Base-by-base conservation (phyloP, 768 basidiomycete species). In the Panellus pusillus region DNA sequence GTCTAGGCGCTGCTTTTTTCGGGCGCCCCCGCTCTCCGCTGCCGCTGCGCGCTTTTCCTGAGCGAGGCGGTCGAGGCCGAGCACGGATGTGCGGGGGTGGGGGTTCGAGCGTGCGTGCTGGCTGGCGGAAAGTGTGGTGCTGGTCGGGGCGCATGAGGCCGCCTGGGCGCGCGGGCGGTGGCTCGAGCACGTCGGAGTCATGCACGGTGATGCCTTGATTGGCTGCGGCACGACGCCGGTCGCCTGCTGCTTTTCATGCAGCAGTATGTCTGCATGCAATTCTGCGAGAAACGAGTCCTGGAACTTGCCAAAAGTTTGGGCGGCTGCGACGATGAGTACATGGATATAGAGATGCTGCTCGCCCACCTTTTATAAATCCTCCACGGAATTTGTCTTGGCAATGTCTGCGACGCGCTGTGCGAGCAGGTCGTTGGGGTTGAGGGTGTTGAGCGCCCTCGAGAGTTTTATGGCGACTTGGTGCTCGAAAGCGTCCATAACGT, bases 51-150 rank as follows among this genome's bases (percentile, higher is more conserved):
- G 77, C 71, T 98, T 99, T 66, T 97, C 93, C 44, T 80, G 83
- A 0, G 97, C 97, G 2, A 98, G 78, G 20, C 80, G 80, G 66
- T 99, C 95, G 6, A 98, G 76, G 4, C 96, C 95, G 1, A 98
- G 81, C 4, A 91, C 63, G 6, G 95, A 97, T 0, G 81, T 72
- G 43, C 91, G 78, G 1, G 91, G 89, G 89, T 89, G 86, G 84
- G 3, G 89, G 89, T 62, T 88, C 86, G 7, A 89, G 69, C 9
- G 85, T 82, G 63, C 79, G 85, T 6, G 82, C 81, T 2, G 91
- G 92, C 64, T 83, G 75, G 47, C 83, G 79, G 72, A 97, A 98
- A 0, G 86, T 84, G 63, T 96, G 92, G 69, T 76, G 78, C 91
- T 93, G 44, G 5, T 87, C 89, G n/a, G 71, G 73, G 47, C 84